phyloP scores from a whole-genome alignment of 1,284 basidiomycete genomes.

The Heterobasidion occidentale region DNA sequence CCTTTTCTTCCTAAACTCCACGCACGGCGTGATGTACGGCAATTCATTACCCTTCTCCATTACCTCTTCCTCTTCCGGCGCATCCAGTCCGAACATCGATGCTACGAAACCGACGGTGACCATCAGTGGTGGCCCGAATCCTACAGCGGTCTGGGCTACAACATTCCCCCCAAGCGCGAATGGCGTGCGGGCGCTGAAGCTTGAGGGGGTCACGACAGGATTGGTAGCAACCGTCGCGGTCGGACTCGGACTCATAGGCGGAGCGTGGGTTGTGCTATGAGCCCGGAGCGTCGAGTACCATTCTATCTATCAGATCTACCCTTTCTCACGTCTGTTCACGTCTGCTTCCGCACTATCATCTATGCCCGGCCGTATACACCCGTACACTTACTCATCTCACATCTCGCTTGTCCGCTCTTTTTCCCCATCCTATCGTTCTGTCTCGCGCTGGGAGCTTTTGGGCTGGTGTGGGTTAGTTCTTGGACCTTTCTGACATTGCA shows the following conservation, averaged over 20 bases:
- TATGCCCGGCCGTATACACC: background rate
- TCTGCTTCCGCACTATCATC: background rate
- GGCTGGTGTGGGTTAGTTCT: background rate
- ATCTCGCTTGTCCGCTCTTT: background rate
- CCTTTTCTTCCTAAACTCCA: constrained; percentile 66
- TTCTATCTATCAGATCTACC: background rate
- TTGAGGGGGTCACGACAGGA: background rate
- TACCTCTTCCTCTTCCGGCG: constrained; percentile 29
- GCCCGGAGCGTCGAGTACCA: background rate
- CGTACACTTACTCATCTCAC: background rate
- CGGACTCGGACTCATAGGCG: background rate
- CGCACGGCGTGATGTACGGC: constrained; percentile 51
- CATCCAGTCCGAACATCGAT: constrained; percentile 20
- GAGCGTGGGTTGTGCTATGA: constrained; percentile 3
- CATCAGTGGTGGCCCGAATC: constrained; percentile 34
- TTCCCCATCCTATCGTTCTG: background rate
- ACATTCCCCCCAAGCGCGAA: constrained; percentile 28
- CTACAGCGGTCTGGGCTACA: constrained; percentile 32
- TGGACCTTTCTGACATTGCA: background rate
- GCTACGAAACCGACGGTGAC: constrained; percentile 30
- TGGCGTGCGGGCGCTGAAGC: constrained; percentile 10
- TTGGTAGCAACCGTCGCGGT: background rate
- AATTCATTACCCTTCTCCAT: constrained; percentile 57
- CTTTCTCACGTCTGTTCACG: background rate
- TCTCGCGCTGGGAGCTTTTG: background rate